Evolutionary conservation across 352 stramenopile species (phyloP), one percentile per base, ranked within the genome.

Genomic region (Peronospora tabacina): DNA sequence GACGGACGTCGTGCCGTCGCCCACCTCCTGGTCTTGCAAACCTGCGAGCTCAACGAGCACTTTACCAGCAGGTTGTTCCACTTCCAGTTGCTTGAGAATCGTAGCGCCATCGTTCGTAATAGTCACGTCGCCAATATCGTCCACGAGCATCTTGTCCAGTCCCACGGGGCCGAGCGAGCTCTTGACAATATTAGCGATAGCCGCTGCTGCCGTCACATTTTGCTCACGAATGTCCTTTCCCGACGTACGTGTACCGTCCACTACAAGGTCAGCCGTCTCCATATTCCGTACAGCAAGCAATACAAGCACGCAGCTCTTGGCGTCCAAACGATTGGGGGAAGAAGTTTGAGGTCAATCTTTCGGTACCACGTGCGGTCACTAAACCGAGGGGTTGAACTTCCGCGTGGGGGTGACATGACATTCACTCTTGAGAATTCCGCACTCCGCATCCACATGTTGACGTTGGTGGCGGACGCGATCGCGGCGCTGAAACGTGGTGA

Each of bases 61-160:
- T 52, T 98, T 98, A 22, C 95, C 97, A 2, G 96, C 97, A 20
- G 97, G 97, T 71, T 99, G 97, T 61, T 99, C 96, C 8, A 99
- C 96, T 56, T 99, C 95, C 28, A 99, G 75, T 61, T 98, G 95
- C 78, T 98, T 97, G 41, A 99, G 76, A 67, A 99, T 99, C 30
- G 97, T 99, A n/a, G 97, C 97, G 42, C 97, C 97, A 63, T 99
- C 97, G 75, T 99, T 99, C 13, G 97, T 99, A 68, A 99, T 99
- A 13, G 96, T 98, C 44, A 99, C 96, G 75, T 99, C 97, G 50
- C 97, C 97, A 58, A 99, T 98, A 70, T 96, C 84, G 67, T 96
- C 86, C 41, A 96, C 96, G 13, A 99, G 85, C 93, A 98, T 98
- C 83, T 99, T 99, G 76, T 99, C 97, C 26, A 99, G 87, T 19